Evolutionary conservation across 2,329 filamentous ascomycete species (phyloP).

Genomic region (Podosphaera xanthii): DNA sequence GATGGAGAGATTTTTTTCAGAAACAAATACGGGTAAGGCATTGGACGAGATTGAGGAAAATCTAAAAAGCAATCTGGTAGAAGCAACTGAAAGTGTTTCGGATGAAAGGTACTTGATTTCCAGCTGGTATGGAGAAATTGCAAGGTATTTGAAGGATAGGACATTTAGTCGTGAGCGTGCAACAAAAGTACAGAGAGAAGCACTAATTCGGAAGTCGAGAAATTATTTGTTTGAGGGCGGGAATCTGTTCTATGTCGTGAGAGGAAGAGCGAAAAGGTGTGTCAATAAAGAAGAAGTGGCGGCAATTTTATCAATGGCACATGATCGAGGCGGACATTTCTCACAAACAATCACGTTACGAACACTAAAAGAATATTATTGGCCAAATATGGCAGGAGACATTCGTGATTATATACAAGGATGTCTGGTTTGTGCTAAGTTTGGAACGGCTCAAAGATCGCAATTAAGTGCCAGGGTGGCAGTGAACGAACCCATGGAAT

Average conservation of each 20-base stretch:
- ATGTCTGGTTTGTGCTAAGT: background rate
- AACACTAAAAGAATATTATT: background rate
- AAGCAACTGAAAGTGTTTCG: too few species aligned
- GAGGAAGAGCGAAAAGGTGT: background rate
- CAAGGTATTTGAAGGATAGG: background rate
- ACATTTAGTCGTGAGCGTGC: background rate
- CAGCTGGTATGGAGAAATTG: too few species aligned
- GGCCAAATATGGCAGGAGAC: background rate
- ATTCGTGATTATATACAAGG: background rate
- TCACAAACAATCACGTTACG: background rate
- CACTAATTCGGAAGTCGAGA: background rate
- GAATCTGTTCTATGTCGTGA: background rate
- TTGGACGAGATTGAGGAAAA: too few species aligned
- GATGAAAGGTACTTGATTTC: too few species aligned
- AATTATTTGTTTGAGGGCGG: background rate
- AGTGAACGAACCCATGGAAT: background rate
- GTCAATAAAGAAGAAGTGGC: background rate
- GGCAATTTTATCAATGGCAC: background rate
- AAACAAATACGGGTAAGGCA: too few species aligned
- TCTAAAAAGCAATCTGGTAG: too few species aligned
- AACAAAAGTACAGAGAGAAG: background rate
- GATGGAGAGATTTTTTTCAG: too few species aligned
- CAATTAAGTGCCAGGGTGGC: background rate
- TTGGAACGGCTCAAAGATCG: background rate
- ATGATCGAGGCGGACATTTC: background rate